Evolutionary conservation across 1,284 basidiomycete species (phyloP), one percentile per base, ranked within the genome.

Genomic region (Taiwanofungus camphoratus): DNA sequence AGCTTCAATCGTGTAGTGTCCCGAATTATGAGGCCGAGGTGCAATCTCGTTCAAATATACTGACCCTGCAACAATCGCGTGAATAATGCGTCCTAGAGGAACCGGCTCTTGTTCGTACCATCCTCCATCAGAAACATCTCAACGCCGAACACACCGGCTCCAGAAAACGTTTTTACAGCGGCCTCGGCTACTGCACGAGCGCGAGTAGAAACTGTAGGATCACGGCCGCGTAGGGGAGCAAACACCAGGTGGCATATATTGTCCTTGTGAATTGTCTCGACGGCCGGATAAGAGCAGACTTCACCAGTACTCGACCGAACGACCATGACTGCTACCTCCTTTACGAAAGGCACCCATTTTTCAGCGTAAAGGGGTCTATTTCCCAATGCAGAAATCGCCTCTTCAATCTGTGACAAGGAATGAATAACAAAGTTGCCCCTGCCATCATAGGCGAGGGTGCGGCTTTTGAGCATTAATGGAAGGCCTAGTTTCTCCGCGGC

Each of bases 1-100:
- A 0, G 95, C 94, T 67, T 98, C 95, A 60, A 99, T 98, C n/a
- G 95, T 98, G 67, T 98, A 97, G 64, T 99, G 96, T 0, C 95
- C 95, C 7, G 93, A 97, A 68, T 99, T 99, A 66, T 99, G 96
- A 1, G 96, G 95, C 18, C 96, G 79, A n/a, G 96, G 96, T 0
- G 96, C 96, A 50, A 99, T 97, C 69, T 99, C 96, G 66, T 99
- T 99, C 53, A 99, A 77, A 46, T 86, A 80, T 3, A 99, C 74
- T 0, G 71, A 66, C 19, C 87, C 92, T 94, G 44, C 15, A 23
- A 7, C 11, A 42, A 39, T 36, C 33, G 39, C 35, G 44, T 39
- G 34, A 21, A 39, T 18, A 44, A 24, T 39, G 19, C 21, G 24
- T 36, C 7, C 5, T 15, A 22, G 31, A 34, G 31, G 22, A 20